Evolutionary conservation across 2,329 filamentous ascomycete species (phyloP), one percentile per base, ranked within the genome.

Genomic region (Parastagonospora nodorum): DNA sequence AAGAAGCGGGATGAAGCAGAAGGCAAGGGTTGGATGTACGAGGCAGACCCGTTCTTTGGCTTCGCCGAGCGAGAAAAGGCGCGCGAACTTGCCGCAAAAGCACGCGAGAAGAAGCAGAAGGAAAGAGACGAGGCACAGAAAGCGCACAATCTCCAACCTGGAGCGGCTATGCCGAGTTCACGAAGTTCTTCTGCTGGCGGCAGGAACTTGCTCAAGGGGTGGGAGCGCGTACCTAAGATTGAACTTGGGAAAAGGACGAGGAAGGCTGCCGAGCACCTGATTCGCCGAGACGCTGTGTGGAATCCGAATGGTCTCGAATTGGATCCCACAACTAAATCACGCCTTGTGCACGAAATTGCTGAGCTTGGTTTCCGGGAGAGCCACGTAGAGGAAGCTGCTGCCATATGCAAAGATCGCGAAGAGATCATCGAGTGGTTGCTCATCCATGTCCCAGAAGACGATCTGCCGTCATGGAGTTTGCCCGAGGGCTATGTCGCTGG

Each of bases 371-470:
- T 99, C 72, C 86, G 93, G n/a, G 82, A 81, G 63, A 95, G 88
- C 64, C 94, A 99, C 68, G 84, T 92, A 35, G 86, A 95, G 67
- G 94, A 99, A 75, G 93, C 94, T 8, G 84, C 89, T 1, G 85
- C 85, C 38, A 86, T 92, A 64, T 97, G 92, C 77, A 95, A 93
- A 72, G 92, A 96, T 69, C 83, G 88, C 28, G 92, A 97, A 70
- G 94, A 99, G 75, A 88, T 91, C 12, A 81, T 99, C 2, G 93
- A 97, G 72, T 99, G 94, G 94, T 82, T 99, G 12, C 82, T 99
- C 42, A 92, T 97, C 44, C 93, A 99, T 74, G 92, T 99, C 2
- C 94, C 94, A 1, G 94, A 99, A 69, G 94, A 99, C 69, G 94
- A 97, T 66, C 78, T 97, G n/a, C 94, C 94, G 1, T 80, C 84